Percentiles rank a stretch among this genome's conserved stretches.
Evolutionary conservation across 106 monocot species (phyloP).

Genomic region (Platanthera zijinensis): DNA sequence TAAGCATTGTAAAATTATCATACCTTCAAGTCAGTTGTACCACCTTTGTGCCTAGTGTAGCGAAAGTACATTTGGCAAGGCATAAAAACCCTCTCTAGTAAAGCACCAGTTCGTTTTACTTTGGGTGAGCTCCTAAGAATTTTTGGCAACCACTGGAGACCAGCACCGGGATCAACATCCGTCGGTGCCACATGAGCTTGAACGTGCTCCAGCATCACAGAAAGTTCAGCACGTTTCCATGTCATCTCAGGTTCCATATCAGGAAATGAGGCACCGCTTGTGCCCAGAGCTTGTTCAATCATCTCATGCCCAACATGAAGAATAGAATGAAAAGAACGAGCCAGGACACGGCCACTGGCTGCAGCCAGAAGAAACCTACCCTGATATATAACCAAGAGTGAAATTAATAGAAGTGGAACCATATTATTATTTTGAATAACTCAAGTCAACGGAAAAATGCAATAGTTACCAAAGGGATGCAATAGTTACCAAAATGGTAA

Average conservation of each 20-base stretch:
- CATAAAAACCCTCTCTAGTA: constrained; percentile 97
- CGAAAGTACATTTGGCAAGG: constrained; percentile 98
- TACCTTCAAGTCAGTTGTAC: constrained; percentile 92
- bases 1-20: neutral
- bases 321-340: constrained; percentile 88
- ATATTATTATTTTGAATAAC: neutral
- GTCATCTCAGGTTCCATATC: constrained; percentile 67
- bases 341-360: constrained; percentile 85
- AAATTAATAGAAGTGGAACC: neutral
- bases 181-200: constrained; percentile 99
- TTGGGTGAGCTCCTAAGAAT: constrained; percentile 76
- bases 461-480: neutral
- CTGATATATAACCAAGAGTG: constrained; percentile 30
- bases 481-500: neutral
- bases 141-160: constrained; percentile 95
- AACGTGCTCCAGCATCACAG: constrained; percentile 91
- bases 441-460: neutral
- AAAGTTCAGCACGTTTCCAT: constrained; percentile 78
- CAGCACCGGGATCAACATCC: constrained; percentile 99
- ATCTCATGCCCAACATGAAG: constrained; percentile 91
- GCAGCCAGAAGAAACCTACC: constrained; percentile 99
- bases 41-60: constrained; percentile 96
- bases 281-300: constrained; percentile 68
- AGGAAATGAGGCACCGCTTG: constrained; percentile 25
- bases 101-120: constrained; percentile 92